Evolutionary conservation across 2,329 filamentous ascomycete species (phyloP).

Genomic region (Microdochium trichocladiopsis): DNA sequence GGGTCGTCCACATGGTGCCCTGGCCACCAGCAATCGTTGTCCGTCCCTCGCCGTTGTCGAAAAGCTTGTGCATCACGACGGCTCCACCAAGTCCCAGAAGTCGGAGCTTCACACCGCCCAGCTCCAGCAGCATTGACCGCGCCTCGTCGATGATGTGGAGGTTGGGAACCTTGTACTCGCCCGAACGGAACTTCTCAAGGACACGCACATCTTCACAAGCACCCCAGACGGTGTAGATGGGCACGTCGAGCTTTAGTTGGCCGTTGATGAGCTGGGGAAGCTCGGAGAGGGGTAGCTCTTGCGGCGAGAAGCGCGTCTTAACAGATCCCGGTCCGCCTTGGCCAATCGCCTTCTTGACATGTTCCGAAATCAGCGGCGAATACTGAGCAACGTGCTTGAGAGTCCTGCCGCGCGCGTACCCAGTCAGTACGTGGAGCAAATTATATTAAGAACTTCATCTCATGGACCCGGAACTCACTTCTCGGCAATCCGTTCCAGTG

Average conservation of each 20-base stretch:
- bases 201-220: slow-evolving; percentile 98
- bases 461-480: slow-evolving; percentile 56
- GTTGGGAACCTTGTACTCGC: slow-evolving; percentile 96
- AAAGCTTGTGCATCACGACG: slow-evolving; percentile 99
- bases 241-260: slow-evolving; percentile 85
- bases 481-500: slow-evolving; percentile 93
- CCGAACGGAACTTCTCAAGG: slow-evolving; percentile 92
- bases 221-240: slow-evolving; percentile 98
- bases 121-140: slow-evolving; percentile 87
- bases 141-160: slow-evolving; percentile 98
- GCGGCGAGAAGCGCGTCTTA: slow-evolving; percentile 75
- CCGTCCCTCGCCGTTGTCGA: slow-evolving; percentile 95
- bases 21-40: slow-evolving; percentile 98
- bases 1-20: slow-evolving; percentile 98
- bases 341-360: slow-evolving; percentile 60
- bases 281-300: slow-evolving; percentile 86
- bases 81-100: slow-evolving; percentile 90
- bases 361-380: slow-evolving; percentile 83
- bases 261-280: slow-evolving; percentile 83
- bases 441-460: not conserved
- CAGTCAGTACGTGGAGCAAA: not conserved
- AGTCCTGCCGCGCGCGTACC: slow-evolving; percentile 50
- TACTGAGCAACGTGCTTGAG: slow-evolving; percentile 98
- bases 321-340: slow-evolving; percentile 66
- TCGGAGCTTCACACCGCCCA: slow-evolving; percentile 92